phyloP scores from a whole-genome alignment of 768 basidiomycete genomes.

The Lentinula guzmanii region DNA sequence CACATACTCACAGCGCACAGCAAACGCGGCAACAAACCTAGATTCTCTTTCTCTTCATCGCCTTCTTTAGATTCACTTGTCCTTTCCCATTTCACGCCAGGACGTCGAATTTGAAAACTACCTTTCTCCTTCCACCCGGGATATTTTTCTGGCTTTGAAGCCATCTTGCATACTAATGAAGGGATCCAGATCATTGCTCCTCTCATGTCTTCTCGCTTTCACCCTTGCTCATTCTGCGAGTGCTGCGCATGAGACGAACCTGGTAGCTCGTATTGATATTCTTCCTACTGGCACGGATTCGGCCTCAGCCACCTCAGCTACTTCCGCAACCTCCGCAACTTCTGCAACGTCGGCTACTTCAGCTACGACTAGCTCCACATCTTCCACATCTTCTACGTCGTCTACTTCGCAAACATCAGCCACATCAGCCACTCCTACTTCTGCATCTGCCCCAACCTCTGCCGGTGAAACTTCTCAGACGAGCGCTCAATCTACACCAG shows the following conservation, averaged over 20 bases:
- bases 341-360: background rate
- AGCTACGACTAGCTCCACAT: background rate
- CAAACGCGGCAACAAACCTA: background rate
- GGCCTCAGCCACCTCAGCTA: constrained; percentile 4
- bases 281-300: background rate
- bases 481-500: background rate
- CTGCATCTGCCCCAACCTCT: constrained; percentile 4
- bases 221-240: constrained; percentile 1
- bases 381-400: background rate
- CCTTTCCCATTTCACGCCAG: background rate
- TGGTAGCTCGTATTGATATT: background rate
- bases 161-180: constrained; percentile 5
- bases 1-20: background rate
- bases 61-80: background rate
- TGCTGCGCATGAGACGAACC: background rate
- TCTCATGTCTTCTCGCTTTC: constrained; percentile 10
- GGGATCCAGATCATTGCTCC: constrained; percentile 3
- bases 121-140: background rate
- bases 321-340: background rate
- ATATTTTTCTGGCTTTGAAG: background rate
- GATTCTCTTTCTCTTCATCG: background rate
- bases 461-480: constrained; percentile 2
- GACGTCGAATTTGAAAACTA: background rate
- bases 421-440: constrained; percentile 1
- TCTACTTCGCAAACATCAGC: background rate